Percentiles rank a stretch among this genome's conserved stretches.
phyloP scores from a whole-genome alignment of 768 basidiomycete genomes.

The Lactarius hatsudake region DNA sequence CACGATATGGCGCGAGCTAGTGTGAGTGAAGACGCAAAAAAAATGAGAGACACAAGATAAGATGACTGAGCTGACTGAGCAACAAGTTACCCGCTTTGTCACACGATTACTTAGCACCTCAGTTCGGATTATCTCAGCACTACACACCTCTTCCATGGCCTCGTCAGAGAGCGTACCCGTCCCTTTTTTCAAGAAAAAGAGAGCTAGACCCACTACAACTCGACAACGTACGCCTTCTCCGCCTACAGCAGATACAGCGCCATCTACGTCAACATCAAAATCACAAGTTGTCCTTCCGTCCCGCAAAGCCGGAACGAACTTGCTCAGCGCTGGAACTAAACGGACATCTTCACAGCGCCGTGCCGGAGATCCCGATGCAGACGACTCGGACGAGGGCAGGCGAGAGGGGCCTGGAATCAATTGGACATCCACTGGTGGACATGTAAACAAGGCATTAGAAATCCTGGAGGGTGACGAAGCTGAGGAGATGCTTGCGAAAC shows the following conservation, averaged over 20 bases:
- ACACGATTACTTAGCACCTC: neutral
- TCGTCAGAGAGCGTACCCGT: slow-evolving; percentile 47
- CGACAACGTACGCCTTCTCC: slow-evolving; percentile 77
- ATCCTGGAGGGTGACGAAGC: slow-evolving; percentile 83
- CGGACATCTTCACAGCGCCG: slow-evolving; percentile 52
- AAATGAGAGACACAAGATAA: too few relatives aligned
- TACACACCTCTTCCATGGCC: slow-evolving; percentile 32
- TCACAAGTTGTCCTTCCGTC: slow-evolving; percentile 78
- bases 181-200: slow-evolving; percentile 88
- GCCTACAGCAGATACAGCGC: slow-evolving; percentile 56
- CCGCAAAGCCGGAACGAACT: slow-evolving; percentile 61
- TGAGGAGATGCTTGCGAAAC: slow-evolving; percentile 71
- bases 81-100: neutral
- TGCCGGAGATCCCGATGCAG: slow-evolving; percentile 49
- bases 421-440: slow-evolving; percentile 76
- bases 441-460: slow-evolving; percentile 66
- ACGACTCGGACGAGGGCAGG: slow-evolving; percentile 52
- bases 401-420: slow-evolving; percentile 61
- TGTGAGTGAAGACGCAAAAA: neutral
- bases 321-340: slow-evolving; percentile 77
- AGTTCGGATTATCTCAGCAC: neutral
- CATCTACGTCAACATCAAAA: slow-evolving; percentile 41
- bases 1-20: neutral
- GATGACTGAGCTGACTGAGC: neutral
- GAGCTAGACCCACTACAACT: slow-evolving; percentile 68